A percentile compares a stretch with the other conserved stretches of the same genome.
These are phyloP conservation scores for Pelagophyceae sp. DNA, from an alignment of 352 stramenopile species.

Conservation along the genomic window DNA sequence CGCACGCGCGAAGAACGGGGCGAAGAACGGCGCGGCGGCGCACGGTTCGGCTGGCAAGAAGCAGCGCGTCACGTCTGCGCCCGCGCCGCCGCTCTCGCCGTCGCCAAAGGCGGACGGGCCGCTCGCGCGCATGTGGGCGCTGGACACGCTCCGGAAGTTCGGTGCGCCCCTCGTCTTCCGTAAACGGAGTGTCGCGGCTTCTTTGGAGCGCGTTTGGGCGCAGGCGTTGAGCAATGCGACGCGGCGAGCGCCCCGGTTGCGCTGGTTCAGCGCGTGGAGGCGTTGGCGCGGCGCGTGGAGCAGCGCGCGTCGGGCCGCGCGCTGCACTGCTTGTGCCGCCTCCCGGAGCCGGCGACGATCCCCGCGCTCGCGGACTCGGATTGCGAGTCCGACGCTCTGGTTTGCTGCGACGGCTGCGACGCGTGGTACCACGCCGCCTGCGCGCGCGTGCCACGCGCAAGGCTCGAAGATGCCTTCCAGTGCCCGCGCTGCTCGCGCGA, in stretches of 20 bases:
- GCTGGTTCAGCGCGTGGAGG: not conserved
- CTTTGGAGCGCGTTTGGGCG: not conserved
- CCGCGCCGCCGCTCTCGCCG: not conserved
- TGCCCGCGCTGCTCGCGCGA: not conserved
- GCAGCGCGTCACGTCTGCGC: not conserved
- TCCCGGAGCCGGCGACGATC: not conserved
- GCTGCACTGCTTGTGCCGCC: slow-evolving; percentile 14
- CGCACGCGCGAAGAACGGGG: not conserved
- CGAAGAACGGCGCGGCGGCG: not conserved
- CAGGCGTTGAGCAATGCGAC: not conserved
- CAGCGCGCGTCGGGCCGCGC: not conserved
- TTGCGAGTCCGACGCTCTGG: not conserved
- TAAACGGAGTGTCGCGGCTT: no score
- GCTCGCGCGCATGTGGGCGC: not conserved
- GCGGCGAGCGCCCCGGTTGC: not conserved
- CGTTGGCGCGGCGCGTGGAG: not conserved
- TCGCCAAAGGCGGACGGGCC: not conserved
- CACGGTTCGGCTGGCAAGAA: not conserved
- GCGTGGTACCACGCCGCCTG: slow-evolving; percentile 1
- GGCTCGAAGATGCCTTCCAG: not conserved
- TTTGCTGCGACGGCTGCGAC: slow-evolving; percentile 6
- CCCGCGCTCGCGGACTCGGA: not conserved
- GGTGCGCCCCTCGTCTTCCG: no score
- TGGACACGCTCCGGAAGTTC: not conserved
- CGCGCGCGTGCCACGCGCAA: not conserved